A percentile compares a stretch with the other conserved stretches of the same genome.
phyloP scores from a whole-genome alignment of 2,329 filamentous ascomycete genomes.

The Hyphodiscus sp. region DNA sequence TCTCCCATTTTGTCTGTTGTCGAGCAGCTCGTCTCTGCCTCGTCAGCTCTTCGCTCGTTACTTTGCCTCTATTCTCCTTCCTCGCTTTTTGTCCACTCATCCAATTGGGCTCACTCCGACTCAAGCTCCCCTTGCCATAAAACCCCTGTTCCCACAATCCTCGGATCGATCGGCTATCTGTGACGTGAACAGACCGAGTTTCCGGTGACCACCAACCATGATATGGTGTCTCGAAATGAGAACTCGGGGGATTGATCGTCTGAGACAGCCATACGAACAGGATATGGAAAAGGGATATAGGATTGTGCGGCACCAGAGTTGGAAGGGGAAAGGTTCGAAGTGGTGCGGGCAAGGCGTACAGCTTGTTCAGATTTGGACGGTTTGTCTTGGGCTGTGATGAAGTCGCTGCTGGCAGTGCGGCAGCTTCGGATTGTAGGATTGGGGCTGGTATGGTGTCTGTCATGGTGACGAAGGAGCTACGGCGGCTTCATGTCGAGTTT shows the following conservation, averaged over 20 bases:
- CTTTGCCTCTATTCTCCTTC: conserved; percentile 54
- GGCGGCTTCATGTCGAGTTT: conserved; percentile 21
- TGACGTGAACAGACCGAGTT: conserved; percentile 79
- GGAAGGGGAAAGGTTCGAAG: conserved; percentile 79
- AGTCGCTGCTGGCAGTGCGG: background rate
- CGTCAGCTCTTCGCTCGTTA: conserved; percentile 79
- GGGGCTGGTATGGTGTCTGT: conserved; percentile 17
- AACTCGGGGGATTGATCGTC: conserved; percentile 55
- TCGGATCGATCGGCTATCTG: conserved; percentile 65
- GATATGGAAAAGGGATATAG: conserved; percentile 77
- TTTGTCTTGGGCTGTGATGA: conserved; percentile 8
- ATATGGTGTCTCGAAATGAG: conserved; percentile 59
- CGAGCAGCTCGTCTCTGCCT: conserved; percentile 71
- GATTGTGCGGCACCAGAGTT: conserved; percentile 85
- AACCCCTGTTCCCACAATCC: conserved; percentile 96
- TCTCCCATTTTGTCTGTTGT: conserved; percentile 79
- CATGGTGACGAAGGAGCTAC: conserved; percentile 22
- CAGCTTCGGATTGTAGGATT: conserved; percentile 5
- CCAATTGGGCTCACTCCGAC: conserved; percentile 94
- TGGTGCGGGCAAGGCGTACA: conserved; percentile 77
- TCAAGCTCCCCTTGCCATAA: conserved; percentile 89
- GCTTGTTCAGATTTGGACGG: conserved; percentile 51
- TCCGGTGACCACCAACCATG: conserved; percentile 73
- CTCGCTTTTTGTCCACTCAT: conserved; percentile 73
- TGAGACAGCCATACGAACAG: conserved; percentile 72